These are phyloP conservation scores for Orbilia blumenaviensis DNA, from an alignment of 2,329 filamentous ascomycete species.

Conservation along the genomic window DNA sequence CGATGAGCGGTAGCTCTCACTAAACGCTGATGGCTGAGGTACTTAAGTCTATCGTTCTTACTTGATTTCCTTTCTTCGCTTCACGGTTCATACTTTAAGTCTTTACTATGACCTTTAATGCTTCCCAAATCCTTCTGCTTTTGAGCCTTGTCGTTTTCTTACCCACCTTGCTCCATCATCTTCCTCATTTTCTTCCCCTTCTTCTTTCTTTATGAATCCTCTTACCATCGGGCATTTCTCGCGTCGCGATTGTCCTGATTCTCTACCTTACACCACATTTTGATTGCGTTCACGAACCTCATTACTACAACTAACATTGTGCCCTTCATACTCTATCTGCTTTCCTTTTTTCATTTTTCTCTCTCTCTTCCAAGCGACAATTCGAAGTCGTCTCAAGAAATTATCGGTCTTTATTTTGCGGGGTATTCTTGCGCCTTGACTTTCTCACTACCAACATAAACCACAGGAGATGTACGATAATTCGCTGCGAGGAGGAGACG, in stretches of 20 bases:
- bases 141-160: neutral
- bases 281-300: neutral
- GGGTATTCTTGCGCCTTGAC: neutral
- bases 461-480: constrained; percentile 34
- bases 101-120: constrained; percentile 47
- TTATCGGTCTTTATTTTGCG: constrained; percentile 10
- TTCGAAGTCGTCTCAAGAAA: neutral
- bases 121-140: neutral
- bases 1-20: constrained; percentile 34
- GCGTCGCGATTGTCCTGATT: constrained; percentile 3
- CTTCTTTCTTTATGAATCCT: neutral
- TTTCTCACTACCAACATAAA: constrained; percentile 8
- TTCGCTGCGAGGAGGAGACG: constrained; percentile 2
- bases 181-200: neutral
- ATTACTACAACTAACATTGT: neutral
- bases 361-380: neutral
- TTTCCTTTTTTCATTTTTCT: neutral
- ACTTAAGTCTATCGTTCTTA: neutral
- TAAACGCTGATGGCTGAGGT: neutral
- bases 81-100: constrained; percentile 49
- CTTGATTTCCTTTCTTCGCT: constrained; percentile 34
- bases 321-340: neutral
- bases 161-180: neutral
- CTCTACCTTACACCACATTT: neutral
- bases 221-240: neutral